Base-by-base conservation (phyloP, 73 alveolate species). In the Paramecium tetraurelia region DNA sequence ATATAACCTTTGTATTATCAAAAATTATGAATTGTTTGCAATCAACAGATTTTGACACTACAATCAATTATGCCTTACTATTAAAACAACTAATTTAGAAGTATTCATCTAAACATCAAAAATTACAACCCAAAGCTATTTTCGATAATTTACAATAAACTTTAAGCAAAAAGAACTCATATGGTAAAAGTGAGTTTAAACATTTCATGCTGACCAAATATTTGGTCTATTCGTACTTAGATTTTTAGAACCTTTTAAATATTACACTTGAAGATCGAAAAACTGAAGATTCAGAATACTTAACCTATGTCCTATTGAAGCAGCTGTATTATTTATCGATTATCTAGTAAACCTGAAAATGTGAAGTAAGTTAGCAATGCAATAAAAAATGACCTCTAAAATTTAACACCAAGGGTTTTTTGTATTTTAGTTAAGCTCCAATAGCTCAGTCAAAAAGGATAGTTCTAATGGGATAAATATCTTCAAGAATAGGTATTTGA, bases 401-500 rank as follows among this genome's bases (percentile, higher is more conserved):
- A 36, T 29, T 29, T 72, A 43, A 72, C 86, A 33, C 86, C 86
- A 35, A 72, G 86, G 11, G 40, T 72, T 8, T 72, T 72, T 72
- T 36, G 86, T 24, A 72, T 72, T n/a, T 36, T 72, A 20, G 86
- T 72, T n/a, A 40, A 33, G 18, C 86, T 72, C 24, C 46, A 72
- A 72, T 29, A 72, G 35, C 35, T 21, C 27, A 40, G 59, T 21
- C 31, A 53, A 53, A n/a, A 53, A 53, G 59, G 86, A 3, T 40
- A 72, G 4, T 72, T 72, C 16, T 72, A 72, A 72, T 80, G 90
- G 90, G 90, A 80, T 44, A 80, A 80, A 80, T 46, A 40, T 59
- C 72, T 80, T 6, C 24, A 80, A 7, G 90, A 80, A 7, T 44
- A 40, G 27, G 31, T 80, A 0, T 80, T 80, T 24, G 75, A 80